A percentile compares a stretch with the other conserved stretches of the same genome.
These are phyloP conservation scores for Cladorrhinum sp. DNA, from an alignment of 2,329 filamentous ascomycete genomes.

Conservation along the genomic window DNA sequence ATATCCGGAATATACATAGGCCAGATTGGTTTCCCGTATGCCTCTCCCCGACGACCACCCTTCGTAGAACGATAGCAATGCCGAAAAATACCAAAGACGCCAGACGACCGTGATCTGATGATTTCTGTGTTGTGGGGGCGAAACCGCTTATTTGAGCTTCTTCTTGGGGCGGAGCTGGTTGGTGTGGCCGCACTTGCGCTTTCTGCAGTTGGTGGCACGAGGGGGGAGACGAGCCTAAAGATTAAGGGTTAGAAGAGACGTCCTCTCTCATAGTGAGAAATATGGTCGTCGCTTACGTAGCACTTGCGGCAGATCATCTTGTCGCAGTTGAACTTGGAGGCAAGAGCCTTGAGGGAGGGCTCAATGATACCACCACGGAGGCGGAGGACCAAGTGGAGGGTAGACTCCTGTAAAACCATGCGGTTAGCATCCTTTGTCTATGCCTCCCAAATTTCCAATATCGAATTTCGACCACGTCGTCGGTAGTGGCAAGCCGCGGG, in stretches of 20 bases:
- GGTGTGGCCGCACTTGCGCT: slow-evolving; percentile 99
- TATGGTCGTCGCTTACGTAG: slow-evolving; percentile 68
- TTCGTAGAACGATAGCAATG: slow-evolving; percentile 25
- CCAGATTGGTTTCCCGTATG: slow-evolving; percentile 22
- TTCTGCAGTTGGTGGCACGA: slow-evolving; percentile 99
- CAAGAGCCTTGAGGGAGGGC: slow-evolving; percentile 96
- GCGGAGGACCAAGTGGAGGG: slow-evolving; percentile 96
- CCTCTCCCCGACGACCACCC: slow-evolving; percentile 16
- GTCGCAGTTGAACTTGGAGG: slow-evolving; percentile 99
- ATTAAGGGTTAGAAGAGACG: slow-evolving; percentile 23
- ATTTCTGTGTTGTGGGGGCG: slow-evolving; percentile 18
- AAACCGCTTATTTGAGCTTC: slow-evolving; percentile 88
- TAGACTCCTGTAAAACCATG: slow-evolving; percentile 70
- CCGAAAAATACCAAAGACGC: slow-evolving; percentile 37
- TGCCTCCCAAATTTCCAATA: neutral
- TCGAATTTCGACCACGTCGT: slow-evolving; percentile 6
- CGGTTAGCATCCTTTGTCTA: slow-evolving; percentile 16
- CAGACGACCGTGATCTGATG: slow-evolving; percentile 31
- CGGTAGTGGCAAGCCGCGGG: slow-evolving; percentile 1
- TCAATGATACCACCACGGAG: slow-evolving; percentile 99
- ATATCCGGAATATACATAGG: slow-evolving; percentile 24
- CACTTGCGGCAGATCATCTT: slow-evolving; percentile 99
- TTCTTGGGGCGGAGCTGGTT: slow-evolving; percentile 99
- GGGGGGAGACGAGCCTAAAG: slow-evolving; percentile 77
- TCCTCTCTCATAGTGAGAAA: neutral